Evolutionary conservation across 139 green algal species (phyloP), one percentile per base, ranked within the genome.

Genomic region (Diplosphaera chodatii): DNA sequence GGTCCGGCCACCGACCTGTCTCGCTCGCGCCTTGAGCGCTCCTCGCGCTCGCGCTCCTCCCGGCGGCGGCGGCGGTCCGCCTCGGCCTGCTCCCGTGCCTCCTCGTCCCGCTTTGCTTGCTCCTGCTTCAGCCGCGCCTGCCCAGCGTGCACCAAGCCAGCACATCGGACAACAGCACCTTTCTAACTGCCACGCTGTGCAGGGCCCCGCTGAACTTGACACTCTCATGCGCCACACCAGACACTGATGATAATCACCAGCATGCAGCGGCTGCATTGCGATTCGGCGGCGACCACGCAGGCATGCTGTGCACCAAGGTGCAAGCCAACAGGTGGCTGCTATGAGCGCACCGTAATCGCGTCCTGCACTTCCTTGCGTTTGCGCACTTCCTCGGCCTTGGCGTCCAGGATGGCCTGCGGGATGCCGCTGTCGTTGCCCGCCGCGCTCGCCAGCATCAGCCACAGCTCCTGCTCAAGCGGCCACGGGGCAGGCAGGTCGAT

Each of bases 371-470:
- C 80, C 32, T 84, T 79, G 32, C 75, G 71, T 62, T 77, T 74
- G 23, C 68, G 73, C 10, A 92, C 70, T 78, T 92, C 80, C 56
- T 87, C 85, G 64, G 77, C 82, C 81, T 96, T 88, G 27, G 84
- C 87, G 20, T 96, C 89, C 67, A 96, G 74, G 73, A 97, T 90
- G 63, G 82, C 37, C 76, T 95, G 86, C 1, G 92, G 91, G 28
- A 97, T 89, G 67, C 90, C 88, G 32, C 69, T 89, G n/a, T 71
- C 59, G 32, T 81, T 91, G 34, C 80, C 48, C 67, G 77, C 78
- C 32, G 92, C 92, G 66, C 80, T 90, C 32, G 84, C 68, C 70
- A 97, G 83, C 79, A 96, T 81, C 18, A 66, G 63, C 91, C 90
- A 96, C 59, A 96, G 85, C 88, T 97, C 91, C 88, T 92, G 84